Evolutionary conservation across 129 eudicot species (phyloP).

Genomic region (Pulicaria dysenterica): DNA sequence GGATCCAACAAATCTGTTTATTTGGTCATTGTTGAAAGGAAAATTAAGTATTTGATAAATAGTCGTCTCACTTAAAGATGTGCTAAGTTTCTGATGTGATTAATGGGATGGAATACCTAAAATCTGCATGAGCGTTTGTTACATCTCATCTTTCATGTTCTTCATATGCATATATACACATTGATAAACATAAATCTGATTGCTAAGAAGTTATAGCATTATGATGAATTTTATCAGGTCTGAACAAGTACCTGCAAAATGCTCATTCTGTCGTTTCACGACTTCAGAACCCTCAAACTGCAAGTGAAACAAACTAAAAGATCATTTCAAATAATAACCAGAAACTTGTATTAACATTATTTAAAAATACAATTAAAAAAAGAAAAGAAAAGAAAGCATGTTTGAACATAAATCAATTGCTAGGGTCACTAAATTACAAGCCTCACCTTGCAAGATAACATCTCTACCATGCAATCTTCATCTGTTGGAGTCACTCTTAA

Average conservation of each 20-base stretch:
- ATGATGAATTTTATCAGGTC: neutral
- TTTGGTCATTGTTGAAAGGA: too few species aligned
- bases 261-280: constrained; percentile 75
- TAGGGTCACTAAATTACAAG: constrained; percentile 1
- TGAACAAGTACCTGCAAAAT: constrained; percentile 66
- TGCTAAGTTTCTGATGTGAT: neutral
- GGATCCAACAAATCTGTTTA: too few species aligned
- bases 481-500: constrained; percentile 70
- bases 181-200: neutral
- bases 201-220: neutral
- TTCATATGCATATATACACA: neutral
- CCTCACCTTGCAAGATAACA: constrained; percentile 91
- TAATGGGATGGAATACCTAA: neutral
- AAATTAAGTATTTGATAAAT: too few species aligned
- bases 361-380: neutral
- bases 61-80: too few species aligned
- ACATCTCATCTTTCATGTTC: neutral
- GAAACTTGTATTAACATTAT: neutral
- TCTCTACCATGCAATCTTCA: constrained; percentile 77
- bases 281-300: constrained; percentile 98
- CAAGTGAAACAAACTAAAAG: constrained; percentile 31
- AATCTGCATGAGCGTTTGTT: neutral
- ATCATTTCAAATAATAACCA: neutral
- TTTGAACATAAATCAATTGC: neutral
- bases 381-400: neutral